Conservation (phyloP, 1,139 yeast genomes). For the Pichia sp. region DNA sequence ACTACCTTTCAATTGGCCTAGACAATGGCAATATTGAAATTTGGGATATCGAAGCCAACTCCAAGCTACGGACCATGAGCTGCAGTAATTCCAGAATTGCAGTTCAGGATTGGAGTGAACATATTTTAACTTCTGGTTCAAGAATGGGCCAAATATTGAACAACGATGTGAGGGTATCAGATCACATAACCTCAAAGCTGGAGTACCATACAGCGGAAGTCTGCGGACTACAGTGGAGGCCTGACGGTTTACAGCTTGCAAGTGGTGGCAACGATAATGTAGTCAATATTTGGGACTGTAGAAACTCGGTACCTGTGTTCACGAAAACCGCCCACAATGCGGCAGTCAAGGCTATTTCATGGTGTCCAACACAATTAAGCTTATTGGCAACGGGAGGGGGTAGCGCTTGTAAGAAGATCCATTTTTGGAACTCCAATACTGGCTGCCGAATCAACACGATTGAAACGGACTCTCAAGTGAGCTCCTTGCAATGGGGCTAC, state of each 20-base stretch:
- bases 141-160: conserved; percentile 80
- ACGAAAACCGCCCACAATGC: conserved; percentile 80
- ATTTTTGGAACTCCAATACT: conserved; percentile 93
- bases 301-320: conserved; percentile 66
- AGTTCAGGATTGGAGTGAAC: conserved; percentile 81
- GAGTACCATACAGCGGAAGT: conserved; percentile 80
- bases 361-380: conserved; percentile 88
- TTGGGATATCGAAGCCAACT: conserved; percentile 84
- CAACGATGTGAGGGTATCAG: conserved; percentile 87
- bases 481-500: conserved; percentile 87
- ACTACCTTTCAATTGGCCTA: conserved; percentile 79
- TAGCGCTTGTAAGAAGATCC: conserved; percentile 80
- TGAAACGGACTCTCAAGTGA: conserved; percentile 91
- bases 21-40: conserved; percentile 84
- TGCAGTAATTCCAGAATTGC: conserved; percentile 68
- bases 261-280: conserved; percentile 94
- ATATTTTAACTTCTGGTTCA: conserved; percentile 76
- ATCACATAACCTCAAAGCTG: conserved; percentile 61
- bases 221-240: conserved; percentile 85
- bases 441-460: conserved; percentile 85
- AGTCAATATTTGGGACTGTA: conserved; percentile 92
- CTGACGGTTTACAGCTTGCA: conserved; percentile 81
- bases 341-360: conserved; percentile 91
- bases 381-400: conserved; percentile 96
- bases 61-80: conserved; percentile 73